Conservation (phyloP, 106 monocot genomes). For the Chionographis japonica region DNA sequence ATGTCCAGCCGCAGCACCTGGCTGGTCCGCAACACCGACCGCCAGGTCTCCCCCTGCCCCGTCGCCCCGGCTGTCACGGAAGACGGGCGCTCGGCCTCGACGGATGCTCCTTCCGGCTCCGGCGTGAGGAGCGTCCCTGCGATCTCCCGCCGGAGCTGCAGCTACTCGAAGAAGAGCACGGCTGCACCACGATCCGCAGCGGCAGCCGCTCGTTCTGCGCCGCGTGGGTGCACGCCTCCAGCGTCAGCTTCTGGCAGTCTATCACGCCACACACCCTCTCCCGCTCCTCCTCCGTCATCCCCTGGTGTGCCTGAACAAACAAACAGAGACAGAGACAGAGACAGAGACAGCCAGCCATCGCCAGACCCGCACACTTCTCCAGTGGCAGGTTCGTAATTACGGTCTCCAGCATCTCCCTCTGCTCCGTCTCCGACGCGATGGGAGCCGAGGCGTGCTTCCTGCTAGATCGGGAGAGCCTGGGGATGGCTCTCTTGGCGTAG, state of each 20-base stretch:
- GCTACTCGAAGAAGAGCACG: slow-evolving; percentile 99
- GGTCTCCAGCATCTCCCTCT: slow-evolving; percentile 69
- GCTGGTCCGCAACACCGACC: slow-evolving; percentile 46
- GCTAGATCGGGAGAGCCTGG: slow-evolving; percentile 71
- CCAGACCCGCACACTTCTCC: slow-evolving; percentile 35
- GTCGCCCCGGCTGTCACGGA: too few relatives aligned
- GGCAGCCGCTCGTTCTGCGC: slow-evolving; percentile 99
- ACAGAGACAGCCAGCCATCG: too few relatives aligned
- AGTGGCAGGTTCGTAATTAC: slow-evolving; percentile 56
- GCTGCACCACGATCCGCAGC: slow-evolving; percentile 73
- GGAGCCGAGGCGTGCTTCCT: slow-evolving; percentile 27
- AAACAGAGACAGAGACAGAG: too few relatives aligned
- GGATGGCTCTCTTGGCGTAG: slow-evolving; percentile 71
- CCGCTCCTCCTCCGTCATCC: slow-evolving; percentile 36
- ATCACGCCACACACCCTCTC: slow-evolving; percentile 70
- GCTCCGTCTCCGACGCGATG: slow-evolving; percentile 39
- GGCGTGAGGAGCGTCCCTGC: slow-evolving; percentile 48
- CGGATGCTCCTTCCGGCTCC: slow-evolving; percentile 12
- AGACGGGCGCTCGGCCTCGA: not conserved
- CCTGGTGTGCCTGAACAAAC: slow-evolving; percentile 62
- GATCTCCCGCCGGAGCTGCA: slow-evolving; percentile 83
- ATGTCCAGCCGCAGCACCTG: slow-evolving; percentile 83
- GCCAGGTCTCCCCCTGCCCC: slow-evolving; percentile 15
- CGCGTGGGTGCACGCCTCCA: slow-evolving; percentile 96
- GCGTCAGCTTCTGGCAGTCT: slow-evolving; percentile 90